phyloP scores from a whole-genome alignment of 345 rosid genomes.

The Toxicodendron radicans region DNA sequence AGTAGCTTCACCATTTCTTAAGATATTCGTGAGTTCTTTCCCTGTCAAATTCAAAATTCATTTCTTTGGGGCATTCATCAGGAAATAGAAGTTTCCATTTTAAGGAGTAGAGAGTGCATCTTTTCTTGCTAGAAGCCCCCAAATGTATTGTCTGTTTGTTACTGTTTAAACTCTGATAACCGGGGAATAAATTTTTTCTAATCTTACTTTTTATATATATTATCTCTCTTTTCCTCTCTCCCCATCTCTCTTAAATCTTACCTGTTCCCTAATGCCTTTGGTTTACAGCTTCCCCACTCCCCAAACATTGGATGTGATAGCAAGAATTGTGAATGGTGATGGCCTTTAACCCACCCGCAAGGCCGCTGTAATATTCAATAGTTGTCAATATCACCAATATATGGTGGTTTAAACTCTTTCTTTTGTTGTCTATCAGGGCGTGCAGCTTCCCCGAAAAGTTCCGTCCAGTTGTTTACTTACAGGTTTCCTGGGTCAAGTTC shows the following conservation, averaged over 20 bases:
- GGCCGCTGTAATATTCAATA: not conserved
- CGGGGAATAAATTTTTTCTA: conserved; percentile 13
- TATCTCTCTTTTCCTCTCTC: not conserved
- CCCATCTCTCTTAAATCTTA: not conserved
- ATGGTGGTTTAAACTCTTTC: not conserved
- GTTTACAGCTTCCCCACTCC: not conserved
- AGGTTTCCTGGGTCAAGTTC: not conserved
- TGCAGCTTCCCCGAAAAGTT: not conserved
- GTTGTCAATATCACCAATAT: not conserved
- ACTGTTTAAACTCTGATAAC: conserved; percentile 11
- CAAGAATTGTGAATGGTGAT: not conserved
- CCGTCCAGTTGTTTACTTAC: not conserved
- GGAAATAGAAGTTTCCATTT: conserved; percentile 29
- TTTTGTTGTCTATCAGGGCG: not conserved
- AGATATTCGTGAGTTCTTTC: conserved; percentile 25
- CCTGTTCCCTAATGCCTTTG: not conserved
- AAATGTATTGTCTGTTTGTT: conserved; percentile 22
- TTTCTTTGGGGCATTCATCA: conserved; percentile 33
- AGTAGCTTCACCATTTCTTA: conserved; percentile 25
- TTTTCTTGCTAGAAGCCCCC: conserved; percentile 11
- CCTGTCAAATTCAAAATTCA: conserved; percentile 19
- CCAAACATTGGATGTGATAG: not conserved
- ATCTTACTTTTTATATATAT: not conserved
- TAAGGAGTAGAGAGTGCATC: conserved; percentile 27
- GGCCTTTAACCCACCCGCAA: not conserved